Percentiles rank a stretch among this genome's conserved stretches.
phyloP scores from a whole-genome alignment of 257 asterid genomes.

The Lithospermum erythrorhizon region DNA sequence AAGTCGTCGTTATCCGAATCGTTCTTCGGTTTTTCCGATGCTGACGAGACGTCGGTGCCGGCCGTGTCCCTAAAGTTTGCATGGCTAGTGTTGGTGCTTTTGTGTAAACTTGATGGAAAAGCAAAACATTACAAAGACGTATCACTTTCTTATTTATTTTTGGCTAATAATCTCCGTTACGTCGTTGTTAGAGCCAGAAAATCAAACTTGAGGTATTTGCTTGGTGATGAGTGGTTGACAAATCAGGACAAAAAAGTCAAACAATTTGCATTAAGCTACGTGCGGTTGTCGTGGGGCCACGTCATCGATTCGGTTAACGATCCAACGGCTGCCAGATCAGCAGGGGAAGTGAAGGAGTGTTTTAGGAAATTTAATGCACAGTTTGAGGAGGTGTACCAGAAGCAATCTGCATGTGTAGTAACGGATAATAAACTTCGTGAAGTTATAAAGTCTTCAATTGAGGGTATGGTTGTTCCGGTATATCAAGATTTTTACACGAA shows the following conservation, averaged over 20 bases:
- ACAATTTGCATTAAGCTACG: slow-evolving; percentile 41
- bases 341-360: slow-evolving; percentile 33
- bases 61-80: slow-evolving; percentile 42
- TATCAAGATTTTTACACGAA: slow-evolving; percentile 48
- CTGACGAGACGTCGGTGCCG: slow-evolving; percentile 49
- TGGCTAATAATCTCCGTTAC: slow-evolving; percentile 68
- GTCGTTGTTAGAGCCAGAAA: slow-evolving; percentile 43
- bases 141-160: slow-evolving; percentile 50
- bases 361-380: slow-evolving; percentile 48
- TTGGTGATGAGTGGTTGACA: slow-evolving; percentile 66
- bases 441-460: slow-evolving; percentile 35
- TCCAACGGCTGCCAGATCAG: slow-evolving; percentile 22
- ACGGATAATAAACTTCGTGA: slow-evolving; percentile 55
- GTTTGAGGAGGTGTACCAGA: slow-evolving; percentile 55
- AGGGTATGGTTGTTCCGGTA: slow-evolving; percentile 29
- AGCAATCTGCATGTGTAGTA: slow-evolving; percentile 47
- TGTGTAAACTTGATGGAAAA: slow-evolving; percentile 66
- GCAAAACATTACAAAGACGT: slow-evolving; percentile 59
- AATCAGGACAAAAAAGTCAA: slow-evolving; percentile 49
- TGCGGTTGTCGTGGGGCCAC: slow-evolving; percentile 68
- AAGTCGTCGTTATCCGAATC: slow-evolving; percentile 35
- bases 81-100: slow-evolving; percentile 51
- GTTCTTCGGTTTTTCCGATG: slow-evolving; percentile 36
- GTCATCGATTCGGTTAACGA: slow-evolving; percentile 42
- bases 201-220: slow-evolving; percentile 52